These are phyloP conservation scores for Solanum pimpinellifolium DNA, from an alignment of 257 asterid species.

Conservation along the genomic window DNA sequence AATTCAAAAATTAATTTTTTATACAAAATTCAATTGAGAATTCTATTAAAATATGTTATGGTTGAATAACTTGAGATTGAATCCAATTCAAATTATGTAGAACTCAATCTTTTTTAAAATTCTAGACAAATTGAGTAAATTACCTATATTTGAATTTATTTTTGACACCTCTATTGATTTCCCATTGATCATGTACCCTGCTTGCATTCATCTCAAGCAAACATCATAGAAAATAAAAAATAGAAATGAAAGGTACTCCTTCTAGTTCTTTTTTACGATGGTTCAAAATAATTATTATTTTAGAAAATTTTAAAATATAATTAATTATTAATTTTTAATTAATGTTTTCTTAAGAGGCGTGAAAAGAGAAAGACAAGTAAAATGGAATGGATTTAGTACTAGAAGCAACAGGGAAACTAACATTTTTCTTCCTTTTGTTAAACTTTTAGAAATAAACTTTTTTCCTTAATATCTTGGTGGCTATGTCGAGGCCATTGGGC, in stretches of 20 bases:
- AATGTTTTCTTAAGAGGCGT: background rate
- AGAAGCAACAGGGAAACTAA: background rate
- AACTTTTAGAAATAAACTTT: background rate
- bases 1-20: too few relatives aligned
- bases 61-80: too few relatives aligned
- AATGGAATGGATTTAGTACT: background rate
- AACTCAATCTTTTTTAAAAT: too few relatives aligned
- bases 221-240: background rate
- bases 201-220: background rate
- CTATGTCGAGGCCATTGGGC: background rate
- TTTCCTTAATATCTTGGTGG: background rate
- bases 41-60: rapidly evolving
- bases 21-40: too few relatives aligned
- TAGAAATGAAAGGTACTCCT: background rate
- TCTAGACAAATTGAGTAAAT: too few relatives aligned
- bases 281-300: too few relatives aligned
- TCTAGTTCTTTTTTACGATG: too few relatives aligned
- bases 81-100: too few relatives aligned
- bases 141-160: too few relatives aligned
- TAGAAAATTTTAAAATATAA: too few relatives aligned
- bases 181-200: background rate
- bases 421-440: background rate
- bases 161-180: background rate
- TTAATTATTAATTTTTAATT: too few relatives aligned
- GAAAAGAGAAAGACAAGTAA: background rate